Percentiles rank a stretch among this genome's conserved stretches.
Evolutionary conservation across 441 rosid genomes (phyloP).

Genomic region (Pelargonium citronellum): DNA sequence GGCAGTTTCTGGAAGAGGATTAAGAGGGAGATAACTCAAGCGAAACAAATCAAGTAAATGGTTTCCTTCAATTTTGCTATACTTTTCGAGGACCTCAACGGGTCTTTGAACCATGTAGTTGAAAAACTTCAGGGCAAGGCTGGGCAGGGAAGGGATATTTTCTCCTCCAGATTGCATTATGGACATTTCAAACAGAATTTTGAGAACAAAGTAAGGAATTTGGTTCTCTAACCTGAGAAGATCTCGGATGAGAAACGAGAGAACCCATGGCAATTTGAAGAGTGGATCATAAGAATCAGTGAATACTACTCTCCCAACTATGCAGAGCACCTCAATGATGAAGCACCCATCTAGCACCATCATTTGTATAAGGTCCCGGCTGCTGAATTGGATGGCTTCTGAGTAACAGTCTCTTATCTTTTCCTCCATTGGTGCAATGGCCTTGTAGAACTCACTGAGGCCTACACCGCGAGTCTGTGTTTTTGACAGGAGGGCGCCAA

Average conservation of each 20-base stretch:
- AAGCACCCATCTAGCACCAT: slow-evolving; percentile 49
- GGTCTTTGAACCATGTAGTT: slow-evolving; percentile 31
- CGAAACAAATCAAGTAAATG: slow-evolving; percentile 54
- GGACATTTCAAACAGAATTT: slow-evolving; percentile 23
- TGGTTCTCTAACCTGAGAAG: slow-evolving; percentile 40
- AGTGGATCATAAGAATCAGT: slow-evolving; percentile 26
- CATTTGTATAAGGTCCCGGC: slow-evolving; percentile 30
- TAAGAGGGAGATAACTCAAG: slow-evolving; percentile 26
- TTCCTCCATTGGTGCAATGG: slow-evolving; percentile 24
- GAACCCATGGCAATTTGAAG: slow-evolving; percentile 34
- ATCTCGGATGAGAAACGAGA: slow-evolving; percentile 28
- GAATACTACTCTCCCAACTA: slow-evolving; percentile 21
- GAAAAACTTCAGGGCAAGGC: slow-evolving; percentile 32
- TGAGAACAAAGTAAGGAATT: slow-evolving; percentile 37
- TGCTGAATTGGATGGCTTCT: slow-evolving; percentile 19
- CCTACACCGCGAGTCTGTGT: background rate
- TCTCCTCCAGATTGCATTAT: background rate
- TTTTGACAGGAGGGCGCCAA: slow-evolving; percentile 23
- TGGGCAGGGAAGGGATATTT: slow-evolving; percentile 15
- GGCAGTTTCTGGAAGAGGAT: background rate
- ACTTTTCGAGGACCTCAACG: slow-evolving; percentile 8
- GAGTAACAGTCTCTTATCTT: slow-evolving; percentile 33
- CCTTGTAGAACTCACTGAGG: slow-evolving; percentile 25
- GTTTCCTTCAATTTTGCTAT: slow-evolving; percentile 19
- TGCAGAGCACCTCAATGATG: slow-evolving; percentile 33